Evolutionary conservation across 495 filamentous ascomycete species (phyloP).

Genomic region (Evernia prunastri): DNA sequence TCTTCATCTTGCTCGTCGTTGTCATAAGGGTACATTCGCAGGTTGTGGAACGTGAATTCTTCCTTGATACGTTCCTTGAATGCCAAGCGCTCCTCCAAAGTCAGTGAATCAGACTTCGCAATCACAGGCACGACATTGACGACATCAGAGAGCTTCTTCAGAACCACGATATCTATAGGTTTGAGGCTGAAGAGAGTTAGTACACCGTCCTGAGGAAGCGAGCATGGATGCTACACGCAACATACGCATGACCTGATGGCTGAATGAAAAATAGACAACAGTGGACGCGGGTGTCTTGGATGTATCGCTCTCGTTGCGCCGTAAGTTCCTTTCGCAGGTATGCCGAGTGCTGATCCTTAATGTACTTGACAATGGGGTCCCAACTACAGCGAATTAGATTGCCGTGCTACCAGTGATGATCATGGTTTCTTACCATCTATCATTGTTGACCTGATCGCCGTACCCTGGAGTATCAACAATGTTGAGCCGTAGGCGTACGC

Average conservation of each 20-base stretch:
- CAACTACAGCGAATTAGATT: conserved; percentile 44
- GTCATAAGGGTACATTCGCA: conserved; percentile 99
- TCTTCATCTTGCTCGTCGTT: conserved; percentile 98
- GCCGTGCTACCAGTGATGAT: background rate
- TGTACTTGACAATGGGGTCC: conserved; percentile 99
- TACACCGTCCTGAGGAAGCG: background rate
- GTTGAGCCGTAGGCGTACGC: conserved; percentile 69
- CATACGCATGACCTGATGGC: conserved; percentile 88
- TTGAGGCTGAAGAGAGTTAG: conserved; percentile 54
- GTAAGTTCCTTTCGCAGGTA: conserved; percentile 99
- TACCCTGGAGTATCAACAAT: conserved; percentile 78
- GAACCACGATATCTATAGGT: conserved; percentile 97
- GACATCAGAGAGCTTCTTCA: conserved; percentile 97
- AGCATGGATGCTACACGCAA: conserved; percentile 10
- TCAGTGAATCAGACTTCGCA: conserved; percentile 95
- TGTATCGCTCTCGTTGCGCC: conserved; percentile 98
- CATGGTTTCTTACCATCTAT: conserved; percentile 54
- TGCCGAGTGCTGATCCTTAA: conserved; percentile 99
- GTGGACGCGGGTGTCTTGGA: conserved; percentile 98
- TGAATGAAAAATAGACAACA: conserved; percentile 99
- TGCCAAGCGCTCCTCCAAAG: conserved; percentile 84
- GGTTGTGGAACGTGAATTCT: conserved; percentile 98
- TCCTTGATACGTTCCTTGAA: conserved; percentile 99
- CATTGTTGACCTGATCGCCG: conserved; percentile 76
- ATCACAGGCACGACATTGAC: conserved; percentile 99